Base-by-base conservation (phyloP, 345 rosid species). In the Linum tenue region DNA sequence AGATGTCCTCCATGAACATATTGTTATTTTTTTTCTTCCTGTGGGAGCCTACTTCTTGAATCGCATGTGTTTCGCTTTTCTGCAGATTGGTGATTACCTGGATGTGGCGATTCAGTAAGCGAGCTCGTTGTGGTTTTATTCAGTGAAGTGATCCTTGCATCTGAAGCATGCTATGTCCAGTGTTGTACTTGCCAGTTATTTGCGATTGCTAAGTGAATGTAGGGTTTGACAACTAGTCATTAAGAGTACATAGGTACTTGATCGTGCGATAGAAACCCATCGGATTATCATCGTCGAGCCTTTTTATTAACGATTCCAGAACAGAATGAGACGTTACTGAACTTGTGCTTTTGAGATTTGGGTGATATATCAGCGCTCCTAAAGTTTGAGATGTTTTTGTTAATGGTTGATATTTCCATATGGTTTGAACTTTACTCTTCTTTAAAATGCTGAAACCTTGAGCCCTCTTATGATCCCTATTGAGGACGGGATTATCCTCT, bases 71-170 rank as follows among this genome's bases (percentile, higher is more conserved):
- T 22, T 48, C 65, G 59, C 63, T 31, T 22, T 0, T 72, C 39
- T 73, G 59, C 83, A 92, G 98, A 88, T 92, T 56, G 97, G 97
- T 63, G 97, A 92, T 72, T 88, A 88, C 80, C 81, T 92, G 81
- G 98, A 92, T 56, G 94, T 90, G 78, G 94, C 98, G 12, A 79
- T 86, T 69, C 69, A 79, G 44, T 84, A 75, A 37, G 8, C 36
- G 60, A 57, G 36, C 36, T 22, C 59, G n/a, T n/a, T 15, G 59
- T 16, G 35, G 35, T n/a, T 22, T 22, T 22, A 22, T 22, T 22
- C 31, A 22, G 31, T 14, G 59, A 3, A 7, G 59, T n/a, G 59
- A 10, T 37, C 38, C 37, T 16, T 6, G 37, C 38, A 57, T 57
- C 53, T 9, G 60, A 57, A 57, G 36, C 35, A 37, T 17, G 11